Evolutionary conservation across 768 basidiomycete genomes (phyloP).

Genomic region (Tylopilus intermedius): DNA sequence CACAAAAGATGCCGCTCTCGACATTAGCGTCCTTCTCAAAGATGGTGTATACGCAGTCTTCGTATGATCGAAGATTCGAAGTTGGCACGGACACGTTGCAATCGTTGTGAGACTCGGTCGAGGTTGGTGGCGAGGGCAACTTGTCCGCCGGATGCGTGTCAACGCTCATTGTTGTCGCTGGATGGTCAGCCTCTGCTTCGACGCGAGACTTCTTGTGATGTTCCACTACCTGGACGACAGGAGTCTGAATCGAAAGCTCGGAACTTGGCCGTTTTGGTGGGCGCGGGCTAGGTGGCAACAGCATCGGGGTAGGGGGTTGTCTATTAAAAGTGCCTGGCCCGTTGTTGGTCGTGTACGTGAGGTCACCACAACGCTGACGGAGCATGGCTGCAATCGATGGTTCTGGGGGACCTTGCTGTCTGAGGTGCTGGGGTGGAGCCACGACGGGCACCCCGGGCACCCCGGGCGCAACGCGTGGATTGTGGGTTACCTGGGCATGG

Average conservation of each 20-base stretch:
- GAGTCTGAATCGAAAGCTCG: slow-evolving; percentile 8
- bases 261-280: slow-evolving; percentile 18
- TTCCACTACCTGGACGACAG: slow-evolving; percentile 7
- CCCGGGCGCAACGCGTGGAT: slow-evolving; percentile 5
- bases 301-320: neutral
- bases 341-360: neutral
- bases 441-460: neutral
- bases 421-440: slow-evolving; percentile 1
- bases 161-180: neutral
- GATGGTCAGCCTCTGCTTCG: slow-evolving; percentile 2
- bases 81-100: neutral
- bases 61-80: slow-evolving; percentile 35
- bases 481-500: neutral
- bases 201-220: slow-evolving; percentile 20
- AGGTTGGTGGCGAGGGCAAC: neutral
- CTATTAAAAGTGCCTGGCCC: neutral
- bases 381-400: neutral
- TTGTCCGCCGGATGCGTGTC: neutral
- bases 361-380: neutral
- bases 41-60: slow-evolving; percentile 37
- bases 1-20: slow-evolving; percentile 35
- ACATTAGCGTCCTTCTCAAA: slow-evolving; percentile 32
- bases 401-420: slow-evolving; percentile 2
- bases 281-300: neutral
- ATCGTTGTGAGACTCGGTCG: neutral